Base-by-base conservation (phyloP, 1,139 yeast genomes). In the Sugiyamaella xylanicola region DNA sequence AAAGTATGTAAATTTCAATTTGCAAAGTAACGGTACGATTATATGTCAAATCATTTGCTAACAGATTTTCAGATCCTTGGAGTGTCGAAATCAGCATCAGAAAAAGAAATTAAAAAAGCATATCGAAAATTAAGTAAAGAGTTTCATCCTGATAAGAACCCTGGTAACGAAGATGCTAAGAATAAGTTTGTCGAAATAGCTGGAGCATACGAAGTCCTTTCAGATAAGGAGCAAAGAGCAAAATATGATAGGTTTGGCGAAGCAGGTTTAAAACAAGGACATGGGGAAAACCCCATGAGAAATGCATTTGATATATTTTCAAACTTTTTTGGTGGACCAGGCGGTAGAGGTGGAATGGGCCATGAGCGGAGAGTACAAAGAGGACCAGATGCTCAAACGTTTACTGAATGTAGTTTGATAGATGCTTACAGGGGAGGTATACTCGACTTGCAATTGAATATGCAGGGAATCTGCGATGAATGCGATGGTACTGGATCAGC, bases 131-230 rank as follows among this genome's bases (percentile, higher is more conserved):
- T 93, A 61, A 86, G 95, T 63, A 87, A 91, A 70, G 89, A 88
- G 67, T 91, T 82, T 71, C 99, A 93, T 68, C 99, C 99, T 1
- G 99, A 93, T 71, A 93, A 95, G 75, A 93, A 93, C 67, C 86
- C 83, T 3, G 86, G 84, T 7, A 83, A 86, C 62, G 93, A 88
- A 20, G 86, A 80, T 43, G 96, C 97, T 1, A 92, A 88, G 62
- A 86, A 86, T 56, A 86, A 82, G 72, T 93, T 91, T 71, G 85
- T 93, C 53, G 96, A 91, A 70, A 82, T 93, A 27, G 96, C 97
- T 7, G 96, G 87, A 64, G 98, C 98, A 0, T 93, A 93, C 70
- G 98, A 92, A 59, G 89, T 91, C 11, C 78, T 93, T 59, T 81
- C 85, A 58, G 92, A 92, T 68, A 73, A 80, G 13, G 88, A 87